Conservation (phyloP, 257 asterid genomes). For the Coffea eugenioides region DNA sequence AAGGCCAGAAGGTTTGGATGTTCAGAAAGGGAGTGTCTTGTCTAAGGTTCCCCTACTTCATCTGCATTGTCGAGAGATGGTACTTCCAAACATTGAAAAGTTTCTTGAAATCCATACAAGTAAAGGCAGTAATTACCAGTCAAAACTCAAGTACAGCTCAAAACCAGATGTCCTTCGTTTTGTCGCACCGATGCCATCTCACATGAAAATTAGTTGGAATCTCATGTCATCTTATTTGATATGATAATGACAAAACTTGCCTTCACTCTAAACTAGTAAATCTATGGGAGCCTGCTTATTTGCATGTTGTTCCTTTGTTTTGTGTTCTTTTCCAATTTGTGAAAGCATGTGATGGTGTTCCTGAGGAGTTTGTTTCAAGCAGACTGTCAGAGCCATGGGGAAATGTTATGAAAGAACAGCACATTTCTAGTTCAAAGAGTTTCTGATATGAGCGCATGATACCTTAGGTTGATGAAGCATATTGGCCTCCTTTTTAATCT, state of each 20-base stretch:
- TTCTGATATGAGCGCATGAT: no score
- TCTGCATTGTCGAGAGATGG: constrained; percentile 85
- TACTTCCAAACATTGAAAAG: constrained; percentile 77
- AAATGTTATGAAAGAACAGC: no score
- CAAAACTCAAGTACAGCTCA: constrained; percentile 27
- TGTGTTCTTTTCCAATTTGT: no score
- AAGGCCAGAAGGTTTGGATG: constrained; percentile 85
- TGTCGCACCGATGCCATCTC: constrained; percentile 88
- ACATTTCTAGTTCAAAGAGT: no score
- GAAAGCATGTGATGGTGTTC: no score
- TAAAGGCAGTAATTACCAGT: background rate
- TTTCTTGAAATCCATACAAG: constrained; percentile 46
- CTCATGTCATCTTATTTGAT: constrained; percentile 30
- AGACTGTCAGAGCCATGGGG: no score
- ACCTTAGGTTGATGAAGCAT: no score
- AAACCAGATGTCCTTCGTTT: constrained; percentile 65
- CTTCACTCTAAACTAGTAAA: background rate
- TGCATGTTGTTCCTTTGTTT: background rate
- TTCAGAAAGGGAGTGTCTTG: constrained; percentile 89
- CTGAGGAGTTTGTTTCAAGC: no score
- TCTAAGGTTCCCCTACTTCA: constrained; percentile 87
- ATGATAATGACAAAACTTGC: background rate
- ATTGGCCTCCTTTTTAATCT: no score
- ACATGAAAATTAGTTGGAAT: constrained; percentile 96
- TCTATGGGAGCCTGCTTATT: background rate